Evolutionary conservation across 371 early-diverging fungal genomes (phyloP), one percentile per base, ranked within the genome.

Genomic region (Apophysomyces ossiformis): DNA sequence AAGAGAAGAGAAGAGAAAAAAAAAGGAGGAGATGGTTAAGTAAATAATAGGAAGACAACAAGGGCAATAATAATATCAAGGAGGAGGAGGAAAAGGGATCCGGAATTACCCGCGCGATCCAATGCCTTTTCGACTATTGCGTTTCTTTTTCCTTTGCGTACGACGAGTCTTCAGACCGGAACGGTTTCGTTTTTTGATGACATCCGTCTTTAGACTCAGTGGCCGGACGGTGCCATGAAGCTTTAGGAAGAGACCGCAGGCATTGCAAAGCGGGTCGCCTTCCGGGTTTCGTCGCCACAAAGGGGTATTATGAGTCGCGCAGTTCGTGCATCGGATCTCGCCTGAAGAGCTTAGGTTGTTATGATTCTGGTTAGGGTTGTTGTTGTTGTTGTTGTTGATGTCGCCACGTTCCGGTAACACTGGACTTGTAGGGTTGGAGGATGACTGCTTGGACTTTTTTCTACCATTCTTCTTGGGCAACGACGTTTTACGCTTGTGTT

Each of bases 221-320:
- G 69, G 69, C 4, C 69, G 69, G n/a, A 64, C 64, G 9, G 65
- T 61, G 12, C 69, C 69, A 56, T 69, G 69, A 4, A 69, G 65
- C 46, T 69, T 69, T 15, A 64, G 54, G 41, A 69, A 69, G n/a
- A 69, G 61, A 6, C 69, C 69, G 21, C 69, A 69, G 21, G 69
- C 69, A 61, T 69, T 69, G 58, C 69, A 69, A 12, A 69, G 61
- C 32, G 69, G 64, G 26, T 60, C 60, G 16, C 69, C 69, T 39
- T 65, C 61, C 35, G 65, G 63, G 61, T 69, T 64, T 16, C 69
- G 69, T 32, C 69, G 61, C 69, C 69, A 69, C 16, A 69, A 46
- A 18, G 69, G 69, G 37, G 69, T 69, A n/a, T 44, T 64, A 12
- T 50, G 41, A 3, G 69, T 69, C 15, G 41, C 65, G 45, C 69